Conservation (phyloP, 2,329 filamentous ascomycete species). For the Epichloe gansuensis region DNA sequence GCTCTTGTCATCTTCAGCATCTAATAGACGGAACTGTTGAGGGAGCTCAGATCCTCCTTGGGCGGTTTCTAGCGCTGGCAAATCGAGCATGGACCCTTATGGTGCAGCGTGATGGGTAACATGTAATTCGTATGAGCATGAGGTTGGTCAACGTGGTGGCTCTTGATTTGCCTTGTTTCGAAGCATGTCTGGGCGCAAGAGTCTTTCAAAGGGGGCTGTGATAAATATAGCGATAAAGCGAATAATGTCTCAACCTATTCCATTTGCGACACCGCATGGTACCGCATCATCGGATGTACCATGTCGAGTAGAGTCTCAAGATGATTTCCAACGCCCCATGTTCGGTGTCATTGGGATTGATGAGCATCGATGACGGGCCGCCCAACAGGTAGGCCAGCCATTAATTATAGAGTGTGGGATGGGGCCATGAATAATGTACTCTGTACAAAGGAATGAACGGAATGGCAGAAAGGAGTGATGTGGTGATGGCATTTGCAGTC, state of each 20-base stretch:
- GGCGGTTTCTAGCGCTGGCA: neutral
- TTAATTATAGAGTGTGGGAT: neutral
- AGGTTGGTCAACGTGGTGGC: neutral
- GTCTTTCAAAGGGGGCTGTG: neutral
- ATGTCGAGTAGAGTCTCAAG: neutral
- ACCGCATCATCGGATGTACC: neutral
- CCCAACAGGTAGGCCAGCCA: neutral
- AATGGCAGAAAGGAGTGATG: neutral
- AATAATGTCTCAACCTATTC: neutral
- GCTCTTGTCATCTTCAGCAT: neutral
- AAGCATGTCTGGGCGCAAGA: too few species aligned
- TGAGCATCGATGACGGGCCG: neutral
- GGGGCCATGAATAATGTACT: neutral
- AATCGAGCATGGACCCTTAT: neutral
- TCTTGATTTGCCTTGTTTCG: neutral
- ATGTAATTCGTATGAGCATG: neutral
- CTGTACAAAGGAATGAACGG: neutral
- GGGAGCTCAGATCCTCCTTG: neutral
- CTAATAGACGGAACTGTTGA: neutral
- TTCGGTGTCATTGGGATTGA: neutral
- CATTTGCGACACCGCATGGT: neutral
- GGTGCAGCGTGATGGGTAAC: neutral
- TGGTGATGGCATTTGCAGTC: neutral
- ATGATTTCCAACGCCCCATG: neutral
- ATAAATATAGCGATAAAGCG: neutral